Base-by-base conservation (phyloP, 2,329 filamentous ascomycete genomes). In the Trichoderma sp. region DNA sequence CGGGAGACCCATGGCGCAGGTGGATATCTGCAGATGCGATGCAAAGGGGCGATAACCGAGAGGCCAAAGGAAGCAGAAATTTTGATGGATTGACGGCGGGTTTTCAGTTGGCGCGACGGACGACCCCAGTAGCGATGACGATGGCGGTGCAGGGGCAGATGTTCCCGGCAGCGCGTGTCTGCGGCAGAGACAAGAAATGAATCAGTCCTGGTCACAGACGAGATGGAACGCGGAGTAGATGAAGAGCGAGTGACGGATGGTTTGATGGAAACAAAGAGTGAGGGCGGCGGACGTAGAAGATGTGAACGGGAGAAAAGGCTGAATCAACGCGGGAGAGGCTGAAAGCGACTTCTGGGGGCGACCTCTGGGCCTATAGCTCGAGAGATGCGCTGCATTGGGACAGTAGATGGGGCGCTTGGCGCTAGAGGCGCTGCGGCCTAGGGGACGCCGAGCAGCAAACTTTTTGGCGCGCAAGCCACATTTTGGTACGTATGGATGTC, bases 1-100 rank as follows among this genome's bases (percentile, higher is more conserved):
- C 69, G 69, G 69, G 33, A 68, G 69, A 60, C 69, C 69, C 69
- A 70, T 70, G 59, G 56, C 59, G 63, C 49, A 33, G n/a, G 40
- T 21, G 43, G 40, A 24, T 58, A 33, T 65, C 29, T 52, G 68
- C 55, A 21, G 53, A 57, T 29, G 35, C 31, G 29, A 13, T 31
- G 21, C 59, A 57, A 63, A 68, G 66, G 27, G 43, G 49, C 57
- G 65, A 61, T 43, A 37, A 24, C 40, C 55, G 40, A 37, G 37
- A 24, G 31, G n/a, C 43, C 6, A 8, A 40, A 40, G 35, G 31
- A 14, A 53, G 40, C 53, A 55, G n/a, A n/a, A 59, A 16, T 19
- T 55, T n/a, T 16, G 21, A n/a, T 33, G 29, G 21, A 27, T 33
- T 21, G 53, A 49, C n/a, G 65, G 43, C 21, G 43, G 59, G 13